Evolutionary conservation across 2,329 filamentous ascomycete species (phyloP), one percentile per base, ranked within the genome.

Genomic region (Curvularia eragrostidis): DNA sequence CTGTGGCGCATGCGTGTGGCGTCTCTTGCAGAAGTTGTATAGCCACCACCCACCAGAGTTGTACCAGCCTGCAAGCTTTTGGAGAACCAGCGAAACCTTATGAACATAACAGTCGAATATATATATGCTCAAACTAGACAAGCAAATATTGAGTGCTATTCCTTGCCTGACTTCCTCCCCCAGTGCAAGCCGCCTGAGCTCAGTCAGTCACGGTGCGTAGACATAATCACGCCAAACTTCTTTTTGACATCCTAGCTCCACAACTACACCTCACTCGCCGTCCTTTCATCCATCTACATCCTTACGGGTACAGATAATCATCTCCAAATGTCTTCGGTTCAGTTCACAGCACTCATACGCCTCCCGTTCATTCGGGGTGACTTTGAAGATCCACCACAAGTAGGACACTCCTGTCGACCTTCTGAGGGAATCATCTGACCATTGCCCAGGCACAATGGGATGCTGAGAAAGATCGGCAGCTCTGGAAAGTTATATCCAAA

Each of bases 401-500:
- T 93, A 84, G 75, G 85, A 47, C 15, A 49, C 19, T 26, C 39
- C 43, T 19, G 21, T 46, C 12, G 30, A 15, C n/a, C 32, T 61
- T 38, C n/a, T 48, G 13, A 9, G 52, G 18, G 41, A 7, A 44
- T 44, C 41, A 54, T 52, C 63, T 63, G 46, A 61, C 55, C 34
- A 63, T 54, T 32, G n/a, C 30, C 21, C 38, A 96, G 92, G 88
- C 95, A 54, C 87, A 92, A 76, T 99, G 95, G 95, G 89, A 93
- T 77, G 84, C 89, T 1, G 82, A 84, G 21, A 98, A 97, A 76
- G 95, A 98, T 72, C 90, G 91, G 58, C 87, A 87, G 9, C 79
- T 99, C 15, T 99, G 95, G 95, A 91, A 91, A 75, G 87, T 97
- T 50, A 85, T 98, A 5, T 96, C 93, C 0, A 89, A 89, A 60